These are phyloP conservation scores for Earliella scabrosa DNA, from an alignment of 1,284 basidiomycete genomes.

Conservation along the genomic window DNA sequence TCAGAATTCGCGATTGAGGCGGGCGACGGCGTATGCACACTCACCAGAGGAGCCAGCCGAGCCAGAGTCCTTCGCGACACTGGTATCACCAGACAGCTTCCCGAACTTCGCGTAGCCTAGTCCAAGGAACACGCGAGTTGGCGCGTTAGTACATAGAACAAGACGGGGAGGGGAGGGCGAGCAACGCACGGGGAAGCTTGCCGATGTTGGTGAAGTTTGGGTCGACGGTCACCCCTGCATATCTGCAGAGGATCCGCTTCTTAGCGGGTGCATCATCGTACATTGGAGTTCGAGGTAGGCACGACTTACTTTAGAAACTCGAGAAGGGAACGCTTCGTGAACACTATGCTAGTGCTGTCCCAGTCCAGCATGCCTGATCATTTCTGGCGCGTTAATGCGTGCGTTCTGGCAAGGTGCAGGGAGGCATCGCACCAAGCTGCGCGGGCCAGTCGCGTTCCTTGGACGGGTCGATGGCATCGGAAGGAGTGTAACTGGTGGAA, in stretches of 20 bases:
- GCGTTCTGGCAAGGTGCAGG: neutral
- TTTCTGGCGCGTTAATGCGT: too few species aligned
- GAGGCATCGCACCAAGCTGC: conserved; percentile 52
- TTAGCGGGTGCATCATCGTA: conserved; percentile 14
- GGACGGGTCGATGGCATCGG: conserved; percentile 54
- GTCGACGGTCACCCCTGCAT: conserved; percentile 72
- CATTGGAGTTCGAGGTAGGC: neutral
- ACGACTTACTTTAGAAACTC: conserved; percentile 71
- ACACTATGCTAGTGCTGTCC: conserved; percentile 72
- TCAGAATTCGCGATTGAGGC: neutral
- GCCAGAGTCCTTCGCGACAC: neutral
- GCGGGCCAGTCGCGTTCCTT: conserved; percentile 74
- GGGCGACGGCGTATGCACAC: neutral
- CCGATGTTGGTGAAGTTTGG: conserved; percentile 71
- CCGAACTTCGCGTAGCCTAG: conserved; percentile 66
- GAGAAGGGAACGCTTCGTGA: conserved; percentile 71
- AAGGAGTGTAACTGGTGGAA: conserved; percentile 58
- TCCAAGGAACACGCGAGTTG: conserved; percentile 37
- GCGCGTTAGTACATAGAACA: neutral
- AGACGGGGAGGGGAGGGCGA: too few species aligned
- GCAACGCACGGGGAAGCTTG: conserved; percentile 66
- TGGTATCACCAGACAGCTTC: conserved; percentile 35
- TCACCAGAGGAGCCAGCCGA: conserved; percentile 2
- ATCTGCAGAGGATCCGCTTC: conserved; percentile 43
- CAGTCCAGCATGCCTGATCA: conserved; percentile 69